Conservation (phyloP, 2,329 filamentous ascomycete genomes). For the Stylonectria norvegica region DNA sequence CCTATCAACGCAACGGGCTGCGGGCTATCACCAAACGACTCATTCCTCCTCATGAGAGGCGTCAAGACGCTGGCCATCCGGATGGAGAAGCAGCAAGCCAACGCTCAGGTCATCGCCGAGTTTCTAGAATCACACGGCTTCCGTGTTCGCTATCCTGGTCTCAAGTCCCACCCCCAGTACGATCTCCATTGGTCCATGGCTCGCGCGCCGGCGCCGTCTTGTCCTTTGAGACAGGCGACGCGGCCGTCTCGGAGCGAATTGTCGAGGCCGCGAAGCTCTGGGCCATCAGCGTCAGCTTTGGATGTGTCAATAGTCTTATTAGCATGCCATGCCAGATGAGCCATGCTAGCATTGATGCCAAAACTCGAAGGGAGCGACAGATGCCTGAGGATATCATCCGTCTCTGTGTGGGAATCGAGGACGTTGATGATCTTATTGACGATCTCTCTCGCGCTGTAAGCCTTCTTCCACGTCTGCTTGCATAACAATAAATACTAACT, state of each 20-base stretch:
- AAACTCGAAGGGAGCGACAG: constrained; percentile 81
- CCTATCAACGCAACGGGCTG: constrained; percentile 96
- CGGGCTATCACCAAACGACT: constrained; percentile 90
- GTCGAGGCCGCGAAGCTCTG: constrained; percentile 89
- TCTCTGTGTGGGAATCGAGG: constrained; percentile 94
- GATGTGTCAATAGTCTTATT: constrained; percentile 96
- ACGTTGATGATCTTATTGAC: constrained; percentile 85
- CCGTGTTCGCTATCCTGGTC: constrained; percentile 88
- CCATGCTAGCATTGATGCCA: constrained; percentile 95
- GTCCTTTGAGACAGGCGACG: constrained; percentile 91
- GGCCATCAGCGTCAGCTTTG: constrained; percentile 96
- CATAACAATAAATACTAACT: constrained; percentile 20
- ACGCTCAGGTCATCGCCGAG: constrained; percentile 84
- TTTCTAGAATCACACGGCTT: constrained; percentile 92
- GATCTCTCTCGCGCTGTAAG: constrained; percentile 87
- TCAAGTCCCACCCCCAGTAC: constrained; percentile 94
- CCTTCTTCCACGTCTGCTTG: constrained; percentile 27
- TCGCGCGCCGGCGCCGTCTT: constrained; percentile 87
- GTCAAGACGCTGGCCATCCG: constrained; percentile 96
- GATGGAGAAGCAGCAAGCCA: constrained; percentile 97
- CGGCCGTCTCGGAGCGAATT: constrained; percentile 80
- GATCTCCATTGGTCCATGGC: constrained; percentile 95
- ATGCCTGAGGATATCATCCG: constrained; percentile 97
- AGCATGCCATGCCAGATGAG: constrained; percentile 99
- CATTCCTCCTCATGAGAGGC: constrained; percentile 90